Base-by-base conservation (phyloP, 257 asterid genomes). In the Craterostigma plantagineum region DNA sequence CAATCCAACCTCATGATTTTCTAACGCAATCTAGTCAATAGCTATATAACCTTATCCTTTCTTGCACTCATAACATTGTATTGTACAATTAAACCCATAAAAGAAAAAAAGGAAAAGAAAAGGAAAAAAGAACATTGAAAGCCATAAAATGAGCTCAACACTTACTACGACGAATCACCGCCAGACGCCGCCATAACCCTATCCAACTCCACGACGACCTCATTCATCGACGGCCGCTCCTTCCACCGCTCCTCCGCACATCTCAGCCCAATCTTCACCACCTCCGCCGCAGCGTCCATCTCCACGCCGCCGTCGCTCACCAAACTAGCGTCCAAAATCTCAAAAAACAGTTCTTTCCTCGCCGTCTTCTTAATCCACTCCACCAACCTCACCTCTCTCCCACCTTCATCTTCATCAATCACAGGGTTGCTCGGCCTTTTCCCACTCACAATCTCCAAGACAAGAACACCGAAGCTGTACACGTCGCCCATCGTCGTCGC, bases 381-480 rank as follows among this genome's bases (percentile, higher is more conserved):
- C 27, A 76, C 62, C 13, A 84, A 48, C 70, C 92, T 64, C 12
- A 71, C 68, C n/a, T 80, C 92, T 59, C 12, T 65, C 14, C 92
- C 83, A n/a, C n/a, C 76, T 49, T 69, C 93, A 0, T 84, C 82
- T 2, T 23, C 30, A 6, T 23, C 30, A 0, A 38, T 3, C 10
- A 80, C 74, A 0, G 93, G 93, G 6, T 76, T 68, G 63, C 75
- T 67, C 13, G 96, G 92, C 33, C 96, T 48, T 34, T 70, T 61
- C 7, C 92, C 93, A 0, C 81, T 70, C 7, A 74, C 42, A 5
- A 70, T 70, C 65, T 84, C 96, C 53, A 84, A 5, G 73, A 70
- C 63, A 5, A 84, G 51, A 7, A 84, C 80, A 1, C 96, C 96
- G 35, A 79, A 84, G 48, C 96, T 84, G 35, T 79, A 84, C 15